Base-by-base conservation (phyloP, 2,329 filamentous ascomycete species). In the Dactylellina cionopaga region DNA sequence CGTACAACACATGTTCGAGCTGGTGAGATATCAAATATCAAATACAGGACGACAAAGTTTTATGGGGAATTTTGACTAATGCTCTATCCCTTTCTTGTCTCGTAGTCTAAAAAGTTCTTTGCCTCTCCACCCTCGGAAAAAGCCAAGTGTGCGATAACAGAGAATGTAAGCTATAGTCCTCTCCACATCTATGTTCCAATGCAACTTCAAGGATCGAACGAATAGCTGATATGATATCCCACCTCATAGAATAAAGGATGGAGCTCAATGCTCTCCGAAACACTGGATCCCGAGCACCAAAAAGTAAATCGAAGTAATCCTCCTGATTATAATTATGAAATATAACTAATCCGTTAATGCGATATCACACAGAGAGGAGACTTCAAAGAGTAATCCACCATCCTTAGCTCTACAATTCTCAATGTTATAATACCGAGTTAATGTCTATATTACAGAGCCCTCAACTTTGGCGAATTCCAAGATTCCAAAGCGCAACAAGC, bases 181-280 rank as follows among this genome's bases (percentile, higher is more conserved):
- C n/a, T n/a, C n/a, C n/a, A n/a, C n/a, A n/a, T n/a, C n/a, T n/a
- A n/a, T n/a, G n/a, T n/a, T n/a, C n/a, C n/a, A n/a, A n/a, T n/a
- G n/a, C n/a, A n/a, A n/a, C n/a, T n/a, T n/a, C 31, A 33, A 33
- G 31, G 5, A 33, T 46, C 51, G 22, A 55, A 39, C 5, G 3
- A 3, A 25, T 27, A 41, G 22, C n/a, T 10, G 7, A 46, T 44
- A 19, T 19, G 17, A 44, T 44, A 24, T 24, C 17, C 17, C 3
- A 19, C 11, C 25, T 44, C 55, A 43, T 74, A 95, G 83, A 98
- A 98, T 78, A 87, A 88, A 41, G 95, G 94, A 69, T 99, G 93
- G 92, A 87, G 90, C 1, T 88, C 88, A 13, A 93, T 96, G 90
- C 90, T 94, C 77, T 87, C 88, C 10, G 94, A 99, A 81, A 94